These are phyloP conservation scores for Auxenochlorella protothecoides DNA, from an alignment of 139 green algal species.

Conservation along the genomic window DNA sequence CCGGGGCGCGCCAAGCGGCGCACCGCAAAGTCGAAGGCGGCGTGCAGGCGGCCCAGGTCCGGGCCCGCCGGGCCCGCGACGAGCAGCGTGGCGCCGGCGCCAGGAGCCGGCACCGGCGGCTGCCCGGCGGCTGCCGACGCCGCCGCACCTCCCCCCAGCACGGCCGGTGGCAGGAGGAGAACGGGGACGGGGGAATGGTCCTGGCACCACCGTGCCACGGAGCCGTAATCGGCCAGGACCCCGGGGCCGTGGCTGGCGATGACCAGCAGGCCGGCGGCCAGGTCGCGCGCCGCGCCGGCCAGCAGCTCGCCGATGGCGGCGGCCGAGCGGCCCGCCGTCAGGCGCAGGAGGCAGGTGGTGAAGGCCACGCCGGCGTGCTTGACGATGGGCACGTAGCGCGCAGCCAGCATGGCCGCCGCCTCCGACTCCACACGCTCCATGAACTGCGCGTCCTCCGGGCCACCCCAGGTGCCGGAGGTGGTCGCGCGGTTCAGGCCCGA, in stretches of 20 bases:
- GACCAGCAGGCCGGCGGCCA: slow-evolving; percentile 19
- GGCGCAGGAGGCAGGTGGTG: slow-evolving; percentile 2
- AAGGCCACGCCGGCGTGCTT: not conserved
- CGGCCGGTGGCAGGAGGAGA: slow-evolving; percentile 19
- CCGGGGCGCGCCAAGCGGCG: slow-evolving; percentile 5
- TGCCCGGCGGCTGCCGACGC: too few species aligned
- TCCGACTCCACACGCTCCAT: slow-evolving; percentile 16
- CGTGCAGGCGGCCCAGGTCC: slow-evolving; percentile 11
- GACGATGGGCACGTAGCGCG: slow-evolving; percentile 17
- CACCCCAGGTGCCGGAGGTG: slow-evolving; percentile 1
- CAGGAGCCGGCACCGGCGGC: not conserved
- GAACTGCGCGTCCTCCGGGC: slow-evolving; percentile 3
- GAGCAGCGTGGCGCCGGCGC: not conserved
- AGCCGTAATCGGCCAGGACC: slow-evolving; percentile 29
- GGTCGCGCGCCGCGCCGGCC: slow-evolving; percentile 3
- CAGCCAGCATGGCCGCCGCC: slow-evolving; percentile 20
- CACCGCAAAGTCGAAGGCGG: slow-evolving; percentile 21
- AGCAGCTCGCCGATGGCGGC: slow-evolving; percentile 24
- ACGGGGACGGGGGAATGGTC: slow-evolving; percentile 10
- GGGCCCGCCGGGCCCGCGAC: slow-evolving; percentile 14
- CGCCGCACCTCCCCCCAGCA: not conserved
- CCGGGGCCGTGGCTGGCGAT: slow-evolving; percentile 26
- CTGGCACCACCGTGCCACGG: slow-evolving; percentile 19
- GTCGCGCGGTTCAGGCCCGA: slow-evolving; percentile 18
- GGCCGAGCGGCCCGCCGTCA: slow-evolving; percentile 20